phyloP scores from a whole-genome alignment of 441 rosid genomes.

The Aquilaria agallochum region DNA sequence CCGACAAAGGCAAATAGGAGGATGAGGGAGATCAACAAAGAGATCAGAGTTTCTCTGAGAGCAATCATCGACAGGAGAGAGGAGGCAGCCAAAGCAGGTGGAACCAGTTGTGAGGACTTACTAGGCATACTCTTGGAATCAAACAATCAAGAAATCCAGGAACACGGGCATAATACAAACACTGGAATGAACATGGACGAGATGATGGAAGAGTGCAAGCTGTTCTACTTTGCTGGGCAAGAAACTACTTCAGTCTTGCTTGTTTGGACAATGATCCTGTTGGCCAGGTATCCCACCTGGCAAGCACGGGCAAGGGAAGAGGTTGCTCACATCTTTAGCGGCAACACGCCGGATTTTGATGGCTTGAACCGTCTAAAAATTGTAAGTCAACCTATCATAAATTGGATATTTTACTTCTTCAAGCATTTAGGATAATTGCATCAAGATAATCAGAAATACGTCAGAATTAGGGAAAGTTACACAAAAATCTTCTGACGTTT shows the following conservation, averaged over 20 bases:
- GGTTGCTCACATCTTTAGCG: slow-evolving; percentile 28
- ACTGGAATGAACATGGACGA: slow-evolving; percentile 40
- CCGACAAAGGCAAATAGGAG: slow-evolving; percentile 32
- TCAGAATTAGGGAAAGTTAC: no score
- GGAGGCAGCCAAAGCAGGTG: slow-evolving; percentile 29
- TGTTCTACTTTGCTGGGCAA: slow-evolving; percentile 45
- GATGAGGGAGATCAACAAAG: slow-evolving; percentile 27
- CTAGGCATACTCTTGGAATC: slow-evolving; percentile 39
- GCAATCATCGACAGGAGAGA: slow-evolving; percentile 28
- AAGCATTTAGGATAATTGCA: no score
- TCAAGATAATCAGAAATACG: no score
- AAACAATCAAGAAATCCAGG: slow-evolving; percentile 21
- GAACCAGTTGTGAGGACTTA: slow-evolving; percentile 25
- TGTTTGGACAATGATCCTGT: slow-evolving; percentile 35
- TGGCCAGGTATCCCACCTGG: slow-evolving; percentile 35
- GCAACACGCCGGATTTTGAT: slow-evolving; percentile 22
- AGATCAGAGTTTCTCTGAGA: slow-evolving; percentile 19
- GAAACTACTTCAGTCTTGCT: slow-evolving; percentile 40
- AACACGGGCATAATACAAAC: slow-evolving; percentile 17
- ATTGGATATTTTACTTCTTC: no score
- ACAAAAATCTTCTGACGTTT: no score
- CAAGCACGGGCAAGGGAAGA: slow-evolving; percentile 43
- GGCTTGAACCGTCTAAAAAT: slow-evolving; percentile 33
- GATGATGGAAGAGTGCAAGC: slow-evolving; percentile 40
- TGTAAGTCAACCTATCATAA: slow-evolving; percentile 18